These are phyloP conservation scores for Oryza meyeriana DNA, from an alignment of 176 grass and related monocot species.

Conservation along the genomic window DNA sequence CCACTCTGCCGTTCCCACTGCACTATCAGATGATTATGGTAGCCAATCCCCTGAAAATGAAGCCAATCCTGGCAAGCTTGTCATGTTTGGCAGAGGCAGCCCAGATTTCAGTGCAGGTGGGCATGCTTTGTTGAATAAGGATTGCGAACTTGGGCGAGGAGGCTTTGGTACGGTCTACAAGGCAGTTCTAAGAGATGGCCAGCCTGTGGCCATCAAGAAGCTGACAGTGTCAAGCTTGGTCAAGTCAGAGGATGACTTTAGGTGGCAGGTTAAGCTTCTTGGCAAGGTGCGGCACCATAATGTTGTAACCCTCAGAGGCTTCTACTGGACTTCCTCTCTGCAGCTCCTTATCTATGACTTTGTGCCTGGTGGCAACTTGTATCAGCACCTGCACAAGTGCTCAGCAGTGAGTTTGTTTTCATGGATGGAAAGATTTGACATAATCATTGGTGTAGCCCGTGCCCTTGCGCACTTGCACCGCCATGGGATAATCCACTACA, in stretches of 20 bases:
- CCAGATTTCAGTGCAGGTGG: conserved; percentile 55
- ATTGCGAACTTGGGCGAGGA: conserved; percentile 80
- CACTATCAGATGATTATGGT: conserved; percentile 55
- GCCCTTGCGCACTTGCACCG: conserved; percentile 62
- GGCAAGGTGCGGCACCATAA: conserved; percentile 66
- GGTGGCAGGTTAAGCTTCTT: conserved; percentile 57
- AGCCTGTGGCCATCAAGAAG: conserved; percentile 85
- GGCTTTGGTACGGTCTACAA: conserved; percentile 87
- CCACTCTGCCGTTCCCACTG: conserved; percentile 26
- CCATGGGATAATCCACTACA: conserved; percentile 65
- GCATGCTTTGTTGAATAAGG: conserved; percentile 74
- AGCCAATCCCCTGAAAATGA: conserved; percentile 59
- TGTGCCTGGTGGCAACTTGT: conserved; percentile 56
- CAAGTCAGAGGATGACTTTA: conserved; percentile 71
- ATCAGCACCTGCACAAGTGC: conserved; percentile 60
- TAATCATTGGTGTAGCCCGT: conserved; percentile 59
- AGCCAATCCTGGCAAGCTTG: conserved; percentile 59
- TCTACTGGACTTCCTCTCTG: conserved; percentile 82
- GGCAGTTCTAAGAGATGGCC: conserved; percentile 62
- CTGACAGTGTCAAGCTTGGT: conserved; percentile 82
- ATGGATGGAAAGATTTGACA: conserved; percentile 70
- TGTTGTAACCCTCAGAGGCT: conserved; percentile 61
- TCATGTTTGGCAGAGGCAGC: conserved; percentile 61
- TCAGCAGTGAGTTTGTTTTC: conserved; percentile 37
- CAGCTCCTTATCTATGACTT: conserved; percentile 84